Conservation (phyloP, 108 stramenopile species). For the Skeletonema marinoi region DNA sequence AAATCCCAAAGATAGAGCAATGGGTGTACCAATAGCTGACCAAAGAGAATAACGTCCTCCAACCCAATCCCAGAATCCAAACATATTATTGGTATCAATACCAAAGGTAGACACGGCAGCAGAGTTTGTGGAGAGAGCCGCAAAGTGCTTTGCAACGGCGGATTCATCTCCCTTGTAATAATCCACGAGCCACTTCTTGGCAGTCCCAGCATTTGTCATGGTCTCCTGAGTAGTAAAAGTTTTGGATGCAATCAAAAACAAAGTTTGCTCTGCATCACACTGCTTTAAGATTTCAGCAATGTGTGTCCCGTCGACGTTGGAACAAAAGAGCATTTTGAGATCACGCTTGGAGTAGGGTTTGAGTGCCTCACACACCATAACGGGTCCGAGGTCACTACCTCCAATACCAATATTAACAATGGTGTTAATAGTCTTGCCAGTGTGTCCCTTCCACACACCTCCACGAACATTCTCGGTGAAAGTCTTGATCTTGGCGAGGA, state of each 20-base stretch:
- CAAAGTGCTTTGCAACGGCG: slow-evolving; percentile 92
- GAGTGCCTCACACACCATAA: slow-evolving; percentile 96
- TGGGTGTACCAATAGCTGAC: slow-evolving; percentile 51
- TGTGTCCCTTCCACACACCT: slow-evolving; percentile 90
- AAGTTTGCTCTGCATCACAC: slow-evolving; percentile 86
- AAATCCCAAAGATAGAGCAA: slow-evolving; percentile 58
- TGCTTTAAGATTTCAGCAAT: slow-evolving; percentile 87
- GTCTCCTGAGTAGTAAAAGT: slow-evolving; percentile 99
- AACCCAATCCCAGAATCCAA: slow-evolving; percentile 87
- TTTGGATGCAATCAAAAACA: slow-evolving; percentile 94
- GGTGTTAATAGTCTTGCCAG: slow-evolving; percentile 89
- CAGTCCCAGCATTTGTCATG: slow-evolving; percentile 96
- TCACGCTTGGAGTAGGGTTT: slow-evolving; percentile 88
- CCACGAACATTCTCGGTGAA: slow-evolving; percentile 88
- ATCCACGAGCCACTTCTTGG: slow-evolving; percentile 90
- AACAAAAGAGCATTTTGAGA: slow-evolving; percentile 91
- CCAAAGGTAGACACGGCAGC: slow-evolving; percentile 80
- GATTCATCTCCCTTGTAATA: slow-evolving; percentile 66
- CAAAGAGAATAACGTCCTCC: slow-evolving; percentile 62
- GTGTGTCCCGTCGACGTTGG: slow-evolving; percentile 97
- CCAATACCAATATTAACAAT: slow-evolving; percentile 94
- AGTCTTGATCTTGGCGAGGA: slow-evolving; percentile 80
- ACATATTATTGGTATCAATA: slow-evolving; percentile 93
- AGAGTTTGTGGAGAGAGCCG: slow-evolving; percentile 81
- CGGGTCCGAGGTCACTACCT: slow-evolving; percentile 94